These are phyloP conservation scores for Mytilinidion resinicola DNA, from an alignment of 495 filamentous ascomycete genomes.

Conservation along the genomic window DNA sequence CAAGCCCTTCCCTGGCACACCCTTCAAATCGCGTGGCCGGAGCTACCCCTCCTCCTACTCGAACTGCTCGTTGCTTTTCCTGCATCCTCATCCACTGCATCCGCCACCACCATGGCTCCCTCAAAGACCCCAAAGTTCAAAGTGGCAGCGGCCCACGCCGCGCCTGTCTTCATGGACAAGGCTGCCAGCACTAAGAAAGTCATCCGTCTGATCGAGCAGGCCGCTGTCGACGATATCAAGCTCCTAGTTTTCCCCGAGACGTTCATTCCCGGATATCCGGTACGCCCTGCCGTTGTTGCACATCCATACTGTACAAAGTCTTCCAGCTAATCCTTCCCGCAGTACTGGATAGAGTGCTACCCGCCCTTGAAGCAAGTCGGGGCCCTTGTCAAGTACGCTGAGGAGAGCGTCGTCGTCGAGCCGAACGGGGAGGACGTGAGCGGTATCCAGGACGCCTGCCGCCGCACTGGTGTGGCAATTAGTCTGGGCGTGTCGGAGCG, in stretches of 20 bases:
- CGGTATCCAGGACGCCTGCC: slow-evolving; percentile 35
- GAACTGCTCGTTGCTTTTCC: not conserved
- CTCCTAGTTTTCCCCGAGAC: slow-evolving; percentile 23
- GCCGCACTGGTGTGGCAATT: slow-evolving; percentile 29
- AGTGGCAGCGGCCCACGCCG: slow-evolving; percentile 16
- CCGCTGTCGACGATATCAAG: slow-evolving; percentile 15
- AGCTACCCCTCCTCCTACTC: no score
- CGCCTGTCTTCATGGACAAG: slow-evolving; percentile 25
- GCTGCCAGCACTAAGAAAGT: slow-evolving; percentile 11
- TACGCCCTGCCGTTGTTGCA: slow-evolving; percentile 9
- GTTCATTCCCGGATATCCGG: slow-evolving; percentile 24
- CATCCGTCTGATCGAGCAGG: slow-evolving; percentile 17
- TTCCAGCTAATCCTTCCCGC: not conserved
- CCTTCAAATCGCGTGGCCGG: no score
- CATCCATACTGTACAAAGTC: not conserved
- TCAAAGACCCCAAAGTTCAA: slow-evolving; percentile 14
- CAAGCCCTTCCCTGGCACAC: no score
- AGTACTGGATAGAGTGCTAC: slow-evolving; percentile 26
- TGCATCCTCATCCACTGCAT: not conserved
- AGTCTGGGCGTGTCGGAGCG: slow-evolving; percentile 39
- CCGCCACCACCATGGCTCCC: not conserved
- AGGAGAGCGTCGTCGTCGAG: slow-evolving; percentile 35
- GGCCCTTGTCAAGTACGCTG: slow-evolving; percentile 29
- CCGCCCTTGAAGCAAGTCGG: slow-evolving; percentile 19
- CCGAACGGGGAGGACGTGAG: slow-evolving; percentile 28